Percentiles rank a stretch among this genome's conserved stretches.
These are phyloP conservation scores for Pseudogymnoascus sp. DNA, from an alignment of 2,329 filamentous ascomycete genomes.

Conservation along the genomic window DNA sequence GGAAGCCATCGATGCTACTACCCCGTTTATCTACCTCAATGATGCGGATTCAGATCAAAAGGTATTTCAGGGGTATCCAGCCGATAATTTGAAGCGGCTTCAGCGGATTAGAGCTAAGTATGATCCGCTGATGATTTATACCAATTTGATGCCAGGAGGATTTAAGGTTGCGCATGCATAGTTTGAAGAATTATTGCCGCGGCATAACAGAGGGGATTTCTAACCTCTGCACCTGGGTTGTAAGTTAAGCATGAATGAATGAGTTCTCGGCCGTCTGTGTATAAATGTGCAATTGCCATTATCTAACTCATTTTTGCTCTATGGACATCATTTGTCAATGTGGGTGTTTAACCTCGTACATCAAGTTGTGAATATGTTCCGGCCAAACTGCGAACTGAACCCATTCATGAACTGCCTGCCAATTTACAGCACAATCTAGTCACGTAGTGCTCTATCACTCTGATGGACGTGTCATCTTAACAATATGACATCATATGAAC, in stretches of 20 bases:
- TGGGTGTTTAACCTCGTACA: no score
- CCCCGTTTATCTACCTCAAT: constrained; percentile 17
- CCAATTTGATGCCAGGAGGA: constrained; percentile 16
- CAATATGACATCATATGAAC: no score
- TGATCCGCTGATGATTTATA: constrained; percentile 28
- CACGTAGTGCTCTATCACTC: no score
- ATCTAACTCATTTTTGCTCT: no score
- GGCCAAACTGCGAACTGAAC: no score
- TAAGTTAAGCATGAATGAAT: neutral
- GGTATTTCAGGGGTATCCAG: constrained; percentile 25
- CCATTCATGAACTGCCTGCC: no score
- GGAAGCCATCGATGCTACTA: constrained; percentile 9
- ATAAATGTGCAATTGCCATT: no score
- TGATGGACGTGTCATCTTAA: no score
- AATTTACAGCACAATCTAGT: no score
- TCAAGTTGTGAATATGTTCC: no score
- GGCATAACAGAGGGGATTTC: neutral
- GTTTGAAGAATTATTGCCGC: no score
- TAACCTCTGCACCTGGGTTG: neutral
- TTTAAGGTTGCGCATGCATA: constrained; percentile 14
- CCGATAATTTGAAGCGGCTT: constrained; percentile 30
- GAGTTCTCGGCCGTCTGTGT: neutral
- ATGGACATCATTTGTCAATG: no score
- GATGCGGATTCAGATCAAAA: constrained; percentile 17
- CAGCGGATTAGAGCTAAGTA: constrained; percentile 25